A percentile compares a stretch with the other conserved stretches of the same genome.
Evolutionary conservation across 2,329 filamentous ascomycete genomes (phyloP).

Genomic region (Fusarium transvaalense): DNA sequence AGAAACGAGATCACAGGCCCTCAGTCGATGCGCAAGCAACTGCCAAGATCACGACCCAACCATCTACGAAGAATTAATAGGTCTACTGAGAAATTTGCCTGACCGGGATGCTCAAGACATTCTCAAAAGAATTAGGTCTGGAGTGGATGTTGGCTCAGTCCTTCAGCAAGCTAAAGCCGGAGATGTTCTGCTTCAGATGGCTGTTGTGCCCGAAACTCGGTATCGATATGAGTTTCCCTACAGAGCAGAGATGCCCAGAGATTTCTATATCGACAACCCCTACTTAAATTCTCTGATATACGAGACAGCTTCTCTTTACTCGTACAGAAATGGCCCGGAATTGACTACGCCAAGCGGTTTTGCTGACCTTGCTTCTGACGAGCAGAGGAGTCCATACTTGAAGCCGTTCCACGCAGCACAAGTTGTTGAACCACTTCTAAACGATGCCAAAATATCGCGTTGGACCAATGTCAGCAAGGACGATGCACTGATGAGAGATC

Average conservation of each 20-base stretch:
- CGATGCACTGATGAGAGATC: conserved; percentile 52
- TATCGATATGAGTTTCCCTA: conserved; percentile 58
- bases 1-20: conserved; percentile 40
- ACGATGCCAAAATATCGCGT: conserved; percentile 47
- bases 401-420: conserved; percentile 55
- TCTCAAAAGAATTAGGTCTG: conserved; percentile 53
- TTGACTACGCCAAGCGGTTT: background rate
- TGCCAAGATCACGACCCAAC: background rate
- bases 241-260: conserved; percentile 38
- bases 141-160: conserved; percentile 50
- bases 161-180: conserved; percentile 54
- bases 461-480: conserved; percentile 56
- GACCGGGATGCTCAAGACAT: conserved; percentile 52
- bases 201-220: conserved; percentile 54
- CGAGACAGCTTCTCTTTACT: conserved; percentile 38
- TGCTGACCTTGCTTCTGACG: background rate
- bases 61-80: conserved; percentile 38
- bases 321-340: background rate
- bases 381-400: conserved; percentile 46
- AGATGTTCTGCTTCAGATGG: conserved; percentile 55
- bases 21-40: background rate
- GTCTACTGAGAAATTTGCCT: conserved; percentile 31
- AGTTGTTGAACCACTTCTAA: conserved; percentile 52
- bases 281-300: conserved; percentile 49
- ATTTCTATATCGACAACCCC: conserved; percentile 36